Percentiles rank a stretch among this genome's conserved stretches.
Evolutionary conservation across 495 filamentous ascomycete genomes (phyloP).

Genomic region (Aspergillus panamensis): DNA sequence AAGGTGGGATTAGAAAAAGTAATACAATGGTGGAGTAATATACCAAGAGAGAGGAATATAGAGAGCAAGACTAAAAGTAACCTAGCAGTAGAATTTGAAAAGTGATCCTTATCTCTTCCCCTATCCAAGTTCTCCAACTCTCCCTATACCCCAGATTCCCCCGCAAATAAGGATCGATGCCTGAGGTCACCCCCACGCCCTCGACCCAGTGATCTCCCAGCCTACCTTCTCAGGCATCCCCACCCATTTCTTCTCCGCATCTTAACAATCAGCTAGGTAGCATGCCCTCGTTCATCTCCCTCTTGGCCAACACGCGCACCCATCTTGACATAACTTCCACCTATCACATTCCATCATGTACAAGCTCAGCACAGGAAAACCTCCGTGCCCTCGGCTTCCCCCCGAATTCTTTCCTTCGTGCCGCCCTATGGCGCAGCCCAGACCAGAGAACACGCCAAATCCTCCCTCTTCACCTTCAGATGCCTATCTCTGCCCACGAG

Average conservation of each 20-base stretch:
- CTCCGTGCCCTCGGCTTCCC: conserved; percentile 1
- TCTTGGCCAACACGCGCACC: background rate
- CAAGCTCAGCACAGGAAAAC: background rate
- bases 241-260: background rate
- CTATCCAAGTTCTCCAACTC: background rate
- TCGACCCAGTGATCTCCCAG: background rate
- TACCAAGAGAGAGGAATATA: background rate
- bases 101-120: background rate
- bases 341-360: background rate
- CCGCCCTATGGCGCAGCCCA: background rate
- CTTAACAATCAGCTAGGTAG: background rate
- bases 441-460: background rate
- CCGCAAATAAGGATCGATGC: conserved; percentile 5
- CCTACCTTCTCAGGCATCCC: background rate
- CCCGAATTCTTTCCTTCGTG: conserved; percentile 1
- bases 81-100: background rate
- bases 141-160: background rate
- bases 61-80: background rate
- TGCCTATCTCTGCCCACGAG: background rate
- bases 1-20: background rate
- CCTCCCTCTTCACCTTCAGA: background rate
- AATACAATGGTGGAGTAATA: background rate
- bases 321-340: background rate
- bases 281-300: background rate
- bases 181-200: background rate